Percentiles rank a stretch among this genome's conserved stretches.
These are phyloP conservation scores for Adiantum capillusveneris DNA, from an alignment of 75 land plant genomes.

Conservation along the genomic window DNA sequence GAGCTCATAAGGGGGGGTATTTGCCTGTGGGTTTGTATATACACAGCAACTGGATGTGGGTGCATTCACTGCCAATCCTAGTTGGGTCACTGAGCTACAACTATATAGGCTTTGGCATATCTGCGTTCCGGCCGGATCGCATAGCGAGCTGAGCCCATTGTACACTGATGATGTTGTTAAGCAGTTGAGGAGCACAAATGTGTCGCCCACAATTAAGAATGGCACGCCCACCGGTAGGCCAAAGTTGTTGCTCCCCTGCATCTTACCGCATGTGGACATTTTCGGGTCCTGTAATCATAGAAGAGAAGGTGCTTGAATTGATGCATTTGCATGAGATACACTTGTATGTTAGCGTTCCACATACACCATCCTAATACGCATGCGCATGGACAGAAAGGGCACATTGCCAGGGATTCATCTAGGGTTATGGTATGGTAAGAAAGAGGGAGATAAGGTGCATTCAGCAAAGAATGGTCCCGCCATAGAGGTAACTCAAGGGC, in stretches of 20 bases:
- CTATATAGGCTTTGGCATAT: constrained; percentile 31
- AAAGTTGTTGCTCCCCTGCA: constrained; percentile 8
- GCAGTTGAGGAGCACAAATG: constrained; percentile 34
- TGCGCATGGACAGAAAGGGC: too few relatives aligned
- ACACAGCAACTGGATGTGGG: constrained; percentile 32
- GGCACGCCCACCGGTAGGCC: constrained; percentile 1
- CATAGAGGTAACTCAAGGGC: too few relatives aligned
- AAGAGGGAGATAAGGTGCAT: too few relatives aligned
- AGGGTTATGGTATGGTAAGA: too few relatives aligned
- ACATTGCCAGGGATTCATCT: too few relatives aligned
- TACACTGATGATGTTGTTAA: constrained; percentile 7
- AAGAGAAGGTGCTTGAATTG: too few relatives aligned
- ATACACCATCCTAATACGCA: too few relatives aligned
- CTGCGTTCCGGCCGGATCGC: constrained; percentile 23
- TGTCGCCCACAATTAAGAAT: neutral
- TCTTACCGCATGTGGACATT: constrained; percentile 44
- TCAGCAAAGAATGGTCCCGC: too few relatives aligned
- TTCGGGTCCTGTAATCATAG: constrained; percentile 39
- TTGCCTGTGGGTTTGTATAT: constrained; percentile 17
- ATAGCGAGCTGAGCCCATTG: constrained; percentile 14
- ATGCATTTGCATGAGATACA: too few relatives aligned
- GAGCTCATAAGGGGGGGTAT: constrained; percentile 28
- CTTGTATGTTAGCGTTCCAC: too few relatives aligned
- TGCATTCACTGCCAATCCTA: constrained; percentile 13
- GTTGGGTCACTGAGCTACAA: constrained; percentile 24